phyloP scores from a whole-genome alignment of 2,329 filamentous ascomycete genomes.

The Xylariaceae sp. region DNA sequence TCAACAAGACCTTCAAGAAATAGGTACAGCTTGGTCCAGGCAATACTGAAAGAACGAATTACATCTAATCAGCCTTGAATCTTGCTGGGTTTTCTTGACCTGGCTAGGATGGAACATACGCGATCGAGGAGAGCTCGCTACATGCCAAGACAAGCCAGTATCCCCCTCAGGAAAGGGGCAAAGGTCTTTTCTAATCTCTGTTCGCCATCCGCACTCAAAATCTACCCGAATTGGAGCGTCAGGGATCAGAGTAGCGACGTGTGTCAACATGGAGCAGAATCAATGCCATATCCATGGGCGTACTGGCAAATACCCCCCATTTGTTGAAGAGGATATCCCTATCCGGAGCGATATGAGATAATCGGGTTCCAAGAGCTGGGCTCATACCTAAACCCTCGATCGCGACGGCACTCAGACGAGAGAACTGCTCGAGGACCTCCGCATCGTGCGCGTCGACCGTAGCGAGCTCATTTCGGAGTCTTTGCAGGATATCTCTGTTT shows the following conservation, averaged over 20 bases:
- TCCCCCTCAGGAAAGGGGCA: constrained; percentile 19
- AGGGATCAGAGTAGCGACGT: constrained; percentile 14
- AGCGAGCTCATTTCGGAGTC: constrained; percentile 8
- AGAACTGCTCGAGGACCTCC: constrained; percentile 15
- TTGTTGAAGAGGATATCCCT: constrained; percentile 16
- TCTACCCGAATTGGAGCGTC: constrained; percentile 22
- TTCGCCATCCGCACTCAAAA: constrained; percentile 15
- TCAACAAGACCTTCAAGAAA: constrained; percentile 5
- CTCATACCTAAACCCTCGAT: constrained; percentile 42
- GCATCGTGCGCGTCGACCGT: constrained; percentile 1
- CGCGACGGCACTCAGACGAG: constrained; percentile 40
- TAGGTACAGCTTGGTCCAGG: constrained; percentile 12
- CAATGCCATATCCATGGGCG: constrained; percentile 23
- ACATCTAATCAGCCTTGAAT: background rate
- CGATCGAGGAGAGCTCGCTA: constrained; percentile 13
- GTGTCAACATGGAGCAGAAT: constrained; percentile 21
- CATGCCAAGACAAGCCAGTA: constrained; percentile 22
- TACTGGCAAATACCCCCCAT: constrained; percentile 22
- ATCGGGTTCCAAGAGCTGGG: constrained; percentile 34
- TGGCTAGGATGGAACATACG: background rate
- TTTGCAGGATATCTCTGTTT: constrained; percentile 11
- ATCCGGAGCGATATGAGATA: constrained; percentile 37
- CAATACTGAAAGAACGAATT: constrained; percentile 8
- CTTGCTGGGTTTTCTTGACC: background rate
- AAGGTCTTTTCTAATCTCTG: constrained; percentile 15